Base-by-base conservation (phyloP, 768 basidiomycete genomes). In the Pisolithus marmoratus region DNA sequence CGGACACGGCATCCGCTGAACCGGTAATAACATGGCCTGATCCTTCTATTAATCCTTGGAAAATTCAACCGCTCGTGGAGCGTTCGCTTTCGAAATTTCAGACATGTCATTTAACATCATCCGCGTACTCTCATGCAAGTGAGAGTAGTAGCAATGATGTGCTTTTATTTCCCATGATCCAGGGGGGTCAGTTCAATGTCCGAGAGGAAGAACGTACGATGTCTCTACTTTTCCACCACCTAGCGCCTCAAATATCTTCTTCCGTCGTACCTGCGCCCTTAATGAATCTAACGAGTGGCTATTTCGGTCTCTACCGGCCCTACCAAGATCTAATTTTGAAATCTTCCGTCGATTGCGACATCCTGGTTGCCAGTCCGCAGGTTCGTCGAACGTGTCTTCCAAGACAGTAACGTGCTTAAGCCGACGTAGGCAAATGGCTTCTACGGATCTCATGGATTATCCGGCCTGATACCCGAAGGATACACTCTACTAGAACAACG, bases 401-500 rank as follows among this genome's bases (percentile, higher is more conserved):
- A 5, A 2, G 17, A 26, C 20, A 24, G 31, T 8, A 22, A 45
- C 31, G 36, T 47, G 29, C 50, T 60, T 8, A 19, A 48, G 9
- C 17, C 46, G 36, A 47, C 34, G 15, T 51, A 97, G 93, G 93
- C 96, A 20, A 99, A 99, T 62, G 96, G 96, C 0, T 99, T 99
- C 66, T 92, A 82, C 64, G 86, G 85, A 3, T 96, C 94, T 3
- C 77, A 74, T 44, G 96, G 96, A 2, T 72, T 97, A 14, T 98
- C 95, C 9, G 86, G 90, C 12, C 81, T 92, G 51, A 94, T 99
- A 59, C 96, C 96, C 5, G 95, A 95, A 66, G 96, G 85, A 0
- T 99, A 99, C 64, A 96, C 94, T 0, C 64, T 90, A 15, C 76
- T 92, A 44, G 93, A 96, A 60, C 82, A 90, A 53, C 76, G 80